Evolutionary conservation across 2,329 filamentous ascomycete genomes (phyloP).

Genomic region (Talaromyces verruculosus): DNA sequence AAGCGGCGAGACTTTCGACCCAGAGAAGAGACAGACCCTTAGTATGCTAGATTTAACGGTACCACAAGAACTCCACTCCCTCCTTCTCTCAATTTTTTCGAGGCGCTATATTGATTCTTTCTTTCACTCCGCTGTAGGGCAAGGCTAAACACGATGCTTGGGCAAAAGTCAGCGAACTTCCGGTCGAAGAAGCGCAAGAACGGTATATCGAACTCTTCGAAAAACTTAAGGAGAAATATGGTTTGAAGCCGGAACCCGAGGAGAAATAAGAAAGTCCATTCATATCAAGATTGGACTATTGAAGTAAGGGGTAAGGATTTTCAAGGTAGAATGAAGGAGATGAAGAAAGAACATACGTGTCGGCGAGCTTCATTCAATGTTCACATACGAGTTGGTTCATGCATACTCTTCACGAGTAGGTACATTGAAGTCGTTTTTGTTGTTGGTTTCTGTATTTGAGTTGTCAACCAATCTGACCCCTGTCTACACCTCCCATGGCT

Average conservation of each 20-base stretch:
- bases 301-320: background rate
- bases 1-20: background rate
- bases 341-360: background rate
- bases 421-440: background rate
- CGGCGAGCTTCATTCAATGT: background rate
- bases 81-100: background rate
- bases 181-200: conserved; percentile 67
- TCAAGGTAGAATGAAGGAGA: background rate
- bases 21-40: background rate
- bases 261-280: background rate
- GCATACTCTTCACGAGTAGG: background rate
- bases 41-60: conserved; percentile 43
- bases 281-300: background rate
- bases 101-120: background rate
- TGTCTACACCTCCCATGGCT: conserved; percentile 36
- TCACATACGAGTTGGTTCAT: background rate
- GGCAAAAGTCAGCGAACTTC: conserved; percentile 59
- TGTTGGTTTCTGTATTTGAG: background rate
- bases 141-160: conserved; percentile 81
- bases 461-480: too few species aligned
- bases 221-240: conserved; percentile 67
- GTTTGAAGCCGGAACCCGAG: conserved; percentile 30
- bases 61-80: conserved; percentile 20
- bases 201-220: conserved; percentile 74
- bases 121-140: conserved; percentile 51